Base-by-base conservation (phyloP, 345 rosid genomes). In the Garcia nutans region DNA sequence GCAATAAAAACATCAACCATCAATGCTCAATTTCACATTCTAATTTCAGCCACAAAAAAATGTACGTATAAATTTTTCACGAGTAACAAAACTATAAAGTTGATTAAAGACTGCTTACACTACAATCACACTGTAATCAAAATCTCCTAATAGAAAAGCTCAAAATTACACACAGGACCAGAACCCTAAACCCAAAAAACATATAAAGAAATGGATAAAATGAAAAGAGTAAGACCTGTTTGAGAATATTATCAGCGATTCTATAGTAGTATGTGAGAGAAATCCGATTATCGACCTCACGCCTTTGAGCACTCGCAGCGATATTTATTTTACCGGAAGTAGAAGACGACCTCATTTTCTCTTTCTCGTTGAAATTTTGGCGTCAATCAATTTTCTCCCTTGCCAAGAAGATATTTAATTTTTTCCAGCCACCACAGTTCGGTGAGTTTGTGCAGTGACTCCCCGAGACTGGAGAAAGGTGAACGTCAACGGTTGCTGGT, bases 241-340 rank as follows among this genome's bases (percentile, higher is more conserved):
- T 93, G 79, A 96, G 97, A 80, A 96, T 86, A 47, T 93, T 96
- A 73, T 93, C 93, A 10, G 99, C 96, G 86, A 96, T 93, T 79
- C 99, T 89, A 69, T 72, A 84, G 81, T 96, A 96, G 86, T 81
- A 89, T n/a, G 81, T 88, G 65, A 96, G 92, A 70, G 97, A 74
- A 74, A 93, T 91, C 63, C 92, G 90, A 84, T 96, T 87, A 45
- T 96, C 99, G 15, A 93, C 97, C 69, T 91, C 90, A 26, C 90
- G 81, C 68, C 87, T 85, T 79, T 81, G 93, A 41, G 98, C 89
- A 77, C 83, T 87, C 22, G 92, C 92, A 8, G 93, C 85, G 70
- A 96, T 89, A 86, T 93, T 88, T 76, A 93, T 87, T 58, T 77
- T 81, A 74, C 79, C 94, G 13, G 74, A 73, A 26, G 74, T 31